These are phyloP conservation scores for Cladosporium sp. DNA, from an alignment of 2,329 filamentous ascomycete species.

Conservation along the genomic window DNA sequence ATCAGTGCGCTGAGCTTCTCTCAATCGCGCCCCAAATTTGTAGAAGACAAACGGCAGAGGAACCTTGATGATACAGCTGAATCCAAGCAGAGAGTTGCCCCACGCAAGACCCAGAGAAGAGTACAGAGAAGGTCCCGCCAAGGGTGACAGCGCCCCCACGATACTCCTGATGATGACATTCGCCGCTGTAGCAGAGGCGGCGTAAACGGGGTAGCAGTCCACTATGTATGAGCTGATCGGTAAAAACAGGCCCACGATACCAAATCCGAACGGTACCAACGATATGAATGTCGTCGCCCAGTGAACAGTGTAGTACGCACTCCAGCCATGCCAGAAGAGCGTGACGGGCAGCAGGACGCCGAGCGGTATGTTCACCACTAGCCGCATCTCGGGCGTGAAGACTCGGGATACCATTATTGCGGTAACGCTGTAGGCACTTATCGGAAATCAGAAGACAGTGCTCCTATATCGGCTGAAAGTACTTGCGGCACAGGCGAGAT, in stretches of 20 bases:
- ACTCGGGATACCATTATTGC: no score
- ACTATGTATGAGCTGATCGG: not conserved
- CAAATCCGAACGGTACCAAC: not conserved
- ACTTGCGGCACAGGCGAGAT: no score
- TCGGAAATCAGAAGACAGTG: no score
- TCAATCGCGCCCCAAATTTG: no score
- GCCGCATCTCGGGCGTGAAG: not conserved
- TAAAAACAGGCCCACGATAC: not conserved
- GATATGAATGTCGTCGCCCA: not conserved
- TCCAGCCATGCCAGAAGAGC: not conserved
- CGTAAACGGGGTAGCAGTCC: not conserved
- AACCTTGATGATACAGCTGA: not conserved
- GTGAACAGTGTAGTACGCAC: not conserved
- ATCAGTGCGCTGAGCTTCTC: no score
- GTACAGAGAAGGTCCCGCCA: not conserved
- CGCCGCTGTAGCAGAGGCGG: not conserved
- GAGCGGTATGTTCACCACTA: not conserved
- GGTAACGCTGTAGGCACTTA: no score
- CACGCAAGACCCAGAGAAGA: not conserved
- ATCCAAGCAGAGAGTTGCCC: not conserved
- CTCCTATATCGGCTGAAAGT: no score
- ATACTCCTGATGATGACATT: not conserved
- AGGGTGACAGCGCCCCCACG: not conserved
- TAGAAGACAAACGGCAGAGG: no score
- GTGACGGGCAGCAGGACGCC: not conserved